Base-by-base conservation (phyloP, 306 rosid genomes). In the Glycyrrhiza uralensis region DNA sequence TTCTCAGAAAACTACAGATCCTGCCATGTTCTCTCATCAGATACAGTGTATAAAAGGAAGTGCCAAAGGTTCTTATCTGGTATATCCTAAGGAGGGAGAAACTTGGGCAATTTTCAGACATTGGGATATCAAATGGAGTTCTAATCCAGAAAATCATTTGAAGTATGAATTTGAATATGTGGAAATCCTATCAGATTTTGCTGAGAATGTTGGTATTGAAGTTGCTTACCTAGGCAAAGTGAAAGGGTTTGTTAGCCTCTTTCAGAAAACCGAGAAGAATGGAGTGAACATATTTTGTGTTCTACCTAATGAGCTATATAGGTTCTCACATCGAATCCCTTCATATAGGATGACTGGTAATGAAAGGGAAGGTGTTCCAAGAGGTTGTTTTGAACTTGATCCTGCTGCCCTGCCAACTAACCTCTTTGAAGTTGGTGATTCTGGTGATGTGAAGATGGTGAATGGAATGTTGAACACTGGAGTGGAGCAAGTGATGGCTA, bases 91-190 rank as follows among this genome's bases (percentile, higher is more conserved):
- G 46, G 84, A 81, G 82, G 99, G 97, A 36, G 97, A 94, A 82
- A 94, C 93, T 13, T 94, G 99, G 99, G 99, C 96, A 38, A 61
- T 91, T 51, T 94, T 77, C 83, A 90, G 79, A 79, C 65, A 91
- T 52, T 91, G 99, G 99, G 92, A 91, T 81, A 77, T 83, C 29
- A 72, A 81, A 35, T 91, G 99, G 96, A 79, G 87, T 78, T 86
- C 82, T 32, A 76, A 89, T 39, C 93, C 89, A 5, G 66, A 86
- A 57, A 82, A 81, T 66, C 69, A 86, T 66, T 2, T 0, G 2
- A 58, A 80, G 6, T 75, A 62, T 46, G 79, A 84, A 12, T 82
- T 33, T 62, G 89, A 87, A 10, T 88, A 58, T 81, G 99, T 94
- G 23, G 93, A 89, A 77, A 76, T 94, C 39, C 10, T 84, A 30